Percentiles rank a stretch among this genome's conserved stretches.
phyloP scores from a whole-genome alignment of 2,329 filamentous ascomycete species.

The Massarina eburnea region DNA sequence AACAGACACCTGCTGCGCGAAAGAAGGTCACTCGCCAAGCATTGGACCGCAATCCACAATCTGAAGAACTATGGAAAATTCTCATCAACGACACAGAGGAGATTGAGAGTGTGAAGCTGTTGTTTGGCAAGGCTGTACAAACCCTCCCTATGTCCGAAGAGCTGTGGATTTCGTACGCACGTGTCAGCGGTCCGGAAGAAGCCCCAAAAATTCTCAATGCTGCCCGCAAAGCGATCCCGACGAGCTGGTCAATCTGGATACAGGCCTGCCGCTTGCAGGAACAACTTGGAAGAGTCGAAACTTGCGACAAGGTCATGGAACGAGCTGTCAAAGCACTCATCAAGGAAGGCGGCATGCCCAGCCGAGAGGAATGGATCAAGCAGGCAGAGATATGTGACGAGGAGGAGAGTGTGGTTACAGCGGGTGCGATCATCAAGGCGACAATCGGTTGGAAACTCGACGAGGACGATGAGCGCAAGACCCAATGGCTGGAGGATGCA shows the following conservation, averaged over 20 bases:
- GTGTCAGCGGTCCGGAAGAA: conserved; percentile 84
- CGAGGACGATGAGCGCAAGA: conserved; percentile 93
- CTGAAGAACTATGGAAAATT: conserved; percentile 96
- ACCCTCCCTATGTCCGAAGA: conserved; percentile 93
- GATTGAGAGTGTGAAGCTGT: conserved; percentile 78
- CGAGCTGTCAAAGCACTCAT: conserved; percentile 85
- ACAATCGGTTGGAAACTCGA: conserved; percentile 92
- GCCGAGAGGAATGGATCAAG: conserved; percentile 93
- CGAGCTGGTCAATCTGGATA: conserved; percentile 95
- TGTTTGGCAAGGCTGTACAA: conserved; percentile 93
- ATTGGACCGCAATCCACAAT: conserved; percentile 89
- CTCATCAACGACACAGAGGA: conserved; percentile 95
- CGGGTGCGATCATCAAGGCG: conserved; percentile 84
- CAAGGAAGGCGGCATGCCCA: conserved; percentile 93
- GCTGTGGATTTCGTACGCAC: conserved; percentile 89
- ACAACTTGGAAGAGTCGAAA: conserved; percentile 80
- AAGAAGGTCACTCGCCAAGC: conserved; percentile 92
- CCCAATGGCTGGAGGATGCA: conserved; percentile 94
- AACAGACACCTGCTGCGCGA: conserved; percentile 78
- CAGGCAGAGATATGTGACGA: conserved; percentile 95
- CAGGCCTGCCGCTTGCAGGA: conserved; percentile 86
- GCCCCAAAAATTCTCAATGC: conserved; percentile 94
- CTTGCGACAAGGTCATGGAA: conserved; percentile 85
- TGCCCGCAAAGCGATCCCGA: conserved; percentile 89
- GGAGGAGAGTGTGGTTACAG: conserved; percentile 84